Base-by-base conservation (phyloP, 2,329 filamentous ascomycete species). In the Fusarium sp. region DNA sequence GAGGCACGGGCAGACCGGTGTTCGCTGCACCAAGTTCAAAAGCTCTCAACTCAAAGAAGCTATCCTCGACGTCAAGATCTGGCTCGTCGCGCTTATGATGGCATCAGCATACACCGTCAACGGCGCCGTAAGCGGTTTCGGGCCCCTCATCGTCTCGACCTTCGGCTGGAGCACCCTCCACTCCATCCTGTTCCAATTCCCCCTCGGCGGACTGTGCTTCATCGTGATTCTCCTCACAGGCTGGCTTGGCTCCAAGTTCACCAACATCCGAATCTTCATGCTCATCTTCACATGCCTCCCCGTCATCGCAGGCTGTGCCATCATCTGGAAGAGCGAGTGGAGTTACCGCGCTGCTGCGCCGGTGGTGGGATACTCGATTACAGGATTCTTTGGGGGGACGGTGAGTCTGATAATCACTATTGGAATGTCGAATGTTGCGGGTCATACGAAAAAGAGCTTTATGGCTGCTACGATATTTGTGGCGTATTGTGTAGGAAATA, bases 381-480 rank as follows among this genome's bases (percentile, higher is more conserved):
- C 91, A 4, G 92, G 92, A 1, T 93, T 91, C 72, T 94, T 94
- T 72, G 92, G 92, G 1, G 90, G 89, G 0, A 91, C 93, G 0
- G 92, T 93, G 2, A 91, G 89, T 47, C 83, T 88, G 46, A 83
- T 85, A 59, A 86, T 89, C 71, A 85, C 85, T 0, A 70, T 88
- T 10, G 85, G 85, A 38, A 87, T 87, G 85, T 88, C 89, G 16
- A 95, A 95, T 72, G 91, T 94, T 0, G 92, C 92, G 0, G 93
- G 93, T 0, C 88, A 92, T 30, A 94, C 92, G 0, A 95, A 95
- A 83, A 94, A 94, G 85, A 92, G 90, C 71, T 91, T 92, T 76
- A 94, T 93, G 86, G 91, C 92, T 0, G 90, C 91, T 0, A 90
- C 90, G 0, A 91, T 93, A 3, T 95, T 94, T 71, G 91, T 93